phyloP scores from a whole-genome alignment of 192 early-diverging fungal species.

The Cladochytrium replicatum region DNA sequence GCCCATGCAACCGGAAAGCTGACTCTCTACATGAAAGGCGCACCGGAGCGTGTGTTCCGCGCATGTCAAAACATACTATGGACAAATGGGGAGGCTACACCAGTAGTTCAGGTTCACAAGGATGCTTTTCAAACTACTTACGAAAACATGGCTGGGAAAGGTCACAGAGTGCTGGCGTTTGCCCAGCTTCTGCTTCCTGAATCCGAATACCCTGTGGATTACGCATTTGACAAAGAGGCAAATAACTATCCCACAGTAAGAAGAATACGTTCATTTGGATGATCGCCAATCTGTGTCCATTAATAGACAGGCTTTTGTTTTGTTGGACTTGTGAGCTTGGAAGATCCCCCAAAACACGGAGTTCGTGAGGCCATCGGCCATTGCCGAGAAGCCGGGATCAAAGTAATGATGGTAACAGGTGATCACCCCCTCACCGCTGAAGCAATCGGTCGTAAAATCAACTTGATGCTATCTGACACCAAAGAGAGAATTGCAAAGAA shows the following conservation, averaged over 20 bases:
- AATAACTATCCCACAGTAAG: constrained; percentile 56
- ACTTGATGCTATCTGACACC: constrained; percentile 84
- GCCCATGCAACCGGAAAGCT: constrained; percentile 53
- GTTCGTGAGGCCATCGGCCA: constrained; percentile 96
- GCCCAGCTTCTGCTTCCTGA: constrained; percentile 65
- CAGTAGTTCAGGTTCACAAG: constrained; percentile 59
- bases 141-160: constrained; percentile 80
- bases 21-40: constrained; percentile 87
- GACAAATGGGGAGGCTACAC: constrained; percentile 35
- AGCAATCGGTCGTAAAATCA: constrained; percentile 91
- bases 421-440: constrained; percentile 93
- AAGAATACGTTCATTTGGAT: too few relatives aligned
- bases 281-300: too few relatives aligned
- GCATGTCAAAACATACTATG: constrained; percentile 70
- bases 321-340: constrained; percentile 79
- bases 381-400: constrained; percentile 85
- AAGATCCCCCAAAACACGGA: constrained; percentile 96
- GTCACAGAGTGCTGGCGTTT: constrained; percentile 91
- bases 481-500: constrained; percentile 67
- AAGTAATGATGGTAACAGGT: constrained; percentile 98
- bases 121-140: constrained; percentile 66
- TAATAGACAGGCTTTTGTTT: constrained; percentile 48
- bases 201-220: constrained; percentile 58
- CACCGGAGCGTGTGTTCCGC: constrained; percentile 83
- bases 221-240: constrained; percentile 64